These are phyloP conservation scores for Thalassiosira sp. DNA, from an alignment of 352 stramenopile genomes.

Conservation along the genomic window DNA sequence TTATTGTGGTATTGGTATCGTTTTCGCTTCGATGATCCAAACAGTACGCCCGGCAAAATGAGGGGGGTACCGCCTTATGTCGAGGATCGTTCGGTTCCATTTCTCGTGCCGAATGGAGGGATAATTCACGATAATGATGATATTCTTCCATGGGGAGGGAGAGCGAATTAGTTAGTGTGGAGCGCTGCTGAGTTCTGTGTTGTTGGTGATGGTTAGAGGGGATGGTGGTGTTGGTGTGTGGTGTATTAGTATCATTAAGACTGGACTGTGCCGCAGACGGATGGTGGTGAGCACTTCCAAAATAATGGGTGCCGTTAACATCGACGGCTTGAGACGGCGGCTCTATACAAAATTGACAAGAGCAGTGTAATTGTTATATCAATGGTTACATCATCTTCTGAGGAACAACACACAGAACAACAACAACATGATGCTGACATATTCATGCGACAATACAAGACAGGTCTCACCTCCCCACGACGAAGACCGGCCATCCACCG, in stretches of 20 bases:
- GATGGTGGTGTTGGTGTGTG: conserved; percentile 20
- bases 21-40: conserved; percentile 67
- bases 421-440: not conserved
- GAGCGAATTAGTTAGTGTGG: conserved; percentile 32
- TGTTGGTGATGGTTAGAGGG: conserved; percentile 33
- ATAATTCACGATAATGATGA: conserved; percentile 60
- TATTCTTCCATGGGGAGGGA: conserved; percentile 42
- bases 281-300: conserved; percentile 26
- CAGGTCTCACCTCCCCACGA: conserved; percentile 35
- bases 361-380: no score
- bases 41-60: conserved; percentile 76
- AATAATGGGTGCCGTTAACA: conserved; percentile 51
- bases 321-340: conserved; percentile 31
- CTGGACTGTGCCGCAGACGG: conserved; percentile 8
- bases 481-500: conserved; percentile 4
- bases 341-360: no score
- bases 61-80: conserved; percentile 73
- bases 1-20: conserved; percentile 12
- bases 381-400: no score
- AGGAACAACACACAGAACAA: not conserved
- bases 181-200: conserved; percentile 3
- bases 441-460: not conserved
- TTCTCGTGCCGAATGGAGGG: conserved; percentile 56
- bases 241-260: not conserved
- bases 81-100: conserved; percentile 76